Base-by-base conservation (phyloP, 352 stramenopile species). In the Phytophthora rubi region DNA sequence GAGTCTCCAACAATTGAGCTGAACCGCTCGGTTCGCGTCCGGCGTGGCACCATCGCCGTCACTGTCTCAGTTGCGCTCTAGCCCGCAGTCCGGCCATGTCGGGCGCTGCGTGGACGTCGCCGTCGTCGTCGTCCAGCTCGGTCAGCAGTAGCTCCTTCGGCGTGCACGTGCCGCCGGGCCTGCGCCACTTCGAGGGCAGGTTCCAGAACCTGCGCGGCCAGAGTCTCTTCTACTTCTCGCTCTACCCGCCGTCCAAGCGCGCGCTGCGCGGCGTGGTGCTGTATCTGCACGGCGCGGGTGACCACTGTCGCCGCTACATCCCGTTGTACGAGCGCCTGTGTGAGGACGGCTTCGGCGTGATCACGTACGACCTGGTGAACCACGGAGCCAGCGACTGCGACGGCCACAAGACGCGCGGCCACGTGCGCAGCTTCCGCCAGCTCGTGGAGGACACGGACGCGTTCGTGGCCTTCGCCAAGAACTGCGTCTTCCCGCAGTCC, bases 401-500 rank as follows among this genome's bases (percentile, higher is more conserved):
- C 63, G 56, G 26, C 0, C 65, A 79, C 65, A 62, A 62, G 39
- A 69, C 73, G 33, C 70, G 78, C 44, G 77, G 62, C 18, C 77
- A 82, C 59, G 68, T 75, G 15, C 61, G 72, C 21, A 70, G 60
- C 47, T 84, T 84, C 55, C 66, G 57, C 4, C 69, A 83, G 58
- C 70, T 87, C 51, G 69, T 87, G 59, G 75, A 87, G 59, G 79
- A 87, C 64, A 80, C 71, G 21, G 73, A 87, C 57, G 53, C 45
- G 12, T 78, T 74, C 56, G 42, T 85, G 32, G 37, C 62, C n/a
- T 81, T 83, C 63, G 71, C 75, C 5, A 76, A 83, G 54, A 21
- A 62, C 54, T 16, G 26, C 12, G 59, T 85, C 21, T 76, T 81
- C 37, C 62, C 77, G 4, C 33, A 65, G 32, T 65, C 71, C 23